Percentiles rank a stretch among this genome's conserved stretches.
Evolutionary conservation across 139 green algal species (phyloP).

Genomic region (Chlamydomonas asymmetrica): DNA sequence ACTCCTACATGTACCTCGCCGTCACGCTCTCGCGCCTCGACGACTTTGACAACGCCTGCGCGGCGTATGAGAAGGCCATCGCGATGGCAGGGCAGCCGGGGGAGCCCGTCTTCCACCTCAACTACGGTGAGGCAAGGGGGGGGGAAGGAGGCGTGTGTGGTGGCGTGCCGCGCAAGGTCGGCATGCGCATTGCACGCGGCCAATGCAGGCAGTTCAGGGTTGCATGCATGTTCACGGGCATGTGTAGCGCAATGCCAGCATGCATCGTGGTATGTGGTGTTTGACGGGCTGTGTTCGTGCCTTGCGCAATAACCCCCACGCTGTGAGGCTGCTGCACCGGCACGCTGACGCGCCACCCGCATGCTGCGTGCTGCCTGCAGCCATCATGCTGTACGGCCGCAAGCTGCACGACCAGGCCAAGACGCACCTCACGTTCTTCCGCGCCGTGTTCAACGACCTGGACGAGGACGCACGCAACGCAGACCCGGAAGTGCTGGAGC

Average conservation of each 20-base stretch:
- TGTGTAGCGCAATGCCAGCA: too few species aligned
- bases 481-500: constrained; percentile 46
- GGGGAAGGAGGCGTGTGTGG: constrained; percentile 1
- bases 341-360: too few species aligned
- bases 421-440: constrained; percentile 42
- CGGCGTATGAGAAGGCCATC: constrained; percentile 73
- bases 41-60: constrained; percentile 74
- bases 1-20: constrained; percentile 73
- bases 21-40: constrained; percentile 58
- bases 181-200: not conserved
- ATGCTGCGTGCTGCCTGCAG: constrained; percentile 44
- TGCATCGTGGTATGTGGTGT: not conserved
- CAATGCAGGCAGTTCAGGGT: not conserved
- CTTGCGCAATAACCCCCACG: too few species aligned
- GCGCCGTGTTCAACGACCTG: constrained; percentile 39
- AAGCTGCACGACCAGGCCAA: constrained; percentile 35
- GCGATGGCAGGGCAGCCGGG: constrained; percentile 52
- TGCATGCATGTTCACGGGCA: not conserved
- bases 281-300: too few species aligned
- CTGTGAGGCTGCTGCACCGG: too few species aligned
- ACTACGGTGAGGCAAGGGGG: constrained; percentile 63
- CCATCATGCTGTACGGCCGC: constrained; percentile 55
- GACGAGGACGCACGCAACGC: constrained; percentile 38
- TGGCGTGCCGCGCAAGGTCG: not conserved
- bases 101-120: constrained; percentile 73